Base-by-base conservation (phyloP, 192 early-diverging fungal species). In the Oehlia diaphana region DNA sequence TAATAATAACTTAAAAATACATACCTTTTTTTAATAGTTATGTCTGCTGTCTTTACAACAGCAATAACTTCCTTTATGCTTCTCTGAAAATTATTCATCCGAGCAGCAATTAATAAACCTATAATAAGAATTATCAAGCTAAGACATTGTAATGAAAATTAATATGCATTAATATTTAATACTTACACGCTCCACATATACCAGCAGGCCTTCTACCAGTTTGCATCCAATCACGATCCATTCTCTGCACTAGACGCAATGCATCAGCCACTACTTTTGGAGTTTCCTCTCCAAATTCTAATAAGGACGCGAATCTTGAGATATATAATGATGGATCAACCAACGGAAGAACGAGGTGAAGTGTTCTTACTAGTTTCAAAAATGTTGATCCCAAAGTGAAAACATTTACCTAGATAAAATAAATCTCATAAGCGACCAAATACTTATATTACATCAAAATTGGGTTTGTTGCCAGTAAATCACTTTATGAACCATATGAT, bases 321-420 rank as follows among this genome's bases (percentile, higher is more conserved):
- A 99, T 96, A 80, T 96, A 99, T 5, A 99, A 83, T 26, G 95
- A 92, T 21, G 97, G 97, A 80, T 99, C 97, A 7, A 98, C 93
- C 1, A 96, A 81, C 19, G 94, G 94, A 37, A 93, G 79, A 19
- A 86, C 78, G 39, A 94, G 76, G 63, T 89, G 87, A 31, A 95
- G 86, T 74, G 88, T 85, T 28, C 89, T 86, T 12, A 93, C 89
- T 9, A 99, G 87, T 69, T 90, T 88, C 26, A 95, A 86, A 83
- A 97, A 98, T 0, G 92, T 94, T 0, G 91, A 83, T 50, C 97
- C 97, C 26, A 99, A 87, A 77, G 89, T 87, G 82, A 95, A 99
- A 10, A 99, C 94, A 87, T 95, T 97, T 12, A 87, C 86, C 89
- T 92, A 19, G 58, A 71, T 23, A 44, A 39, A 62, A 49, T 47